Evolutionary conservation across 1,139 yeast genomes (phyloP).

Genomic region (Yamadazyma spencermartinsiae): DNA sequence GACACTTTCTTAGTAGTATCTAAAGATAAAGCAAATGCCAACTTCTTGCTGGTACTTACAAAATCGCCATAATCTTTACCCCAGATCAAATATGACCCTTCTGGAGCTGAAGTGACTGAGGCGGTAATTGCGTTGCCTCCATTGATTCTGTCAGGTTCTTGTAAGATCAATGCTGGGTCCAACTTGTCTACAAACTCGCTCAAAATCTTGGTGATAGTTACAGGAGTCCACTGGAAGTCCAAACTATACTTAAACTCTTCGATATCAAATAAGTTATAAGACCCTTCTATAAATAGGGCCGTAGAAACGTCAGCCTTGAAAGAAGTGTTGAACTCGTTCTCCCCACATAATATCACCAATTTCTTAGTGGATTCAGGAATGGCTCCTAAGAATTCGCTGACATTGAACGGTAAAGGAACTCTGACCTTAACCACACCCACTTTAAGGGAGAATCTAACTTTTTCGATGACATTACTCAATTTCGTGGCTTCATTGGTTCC

Average conservation of each 20-base stretch:
- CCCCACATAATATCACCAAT: slow-evolving; percentile 57
- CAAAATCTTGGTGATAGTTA: slow-evolving; percentile 51
- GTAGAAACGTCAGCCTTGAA: slow-evolving; percentile 75
- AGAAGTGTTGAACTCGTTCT: slow-evolving; percentile 30
- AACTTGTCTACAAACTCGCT: slow-evolving; percentile 41
- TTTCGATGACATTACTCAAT: slow-evolving; percentile 46
- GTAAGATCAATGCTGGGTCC: slow-evolving; percentile 25
- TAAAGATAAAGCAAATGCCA: slow-evolving; percentile 73
- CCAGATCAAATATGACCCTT: slow-evolving; percentile 64
- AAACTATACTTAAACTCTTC: slow-evolving; percentile 55
- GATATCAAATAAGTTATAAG: slow-evolving; percentile 39
- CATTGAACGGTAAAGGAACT: slow-evolving; percentile 76
- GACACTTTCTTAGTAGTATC: slow-evolving; percentile 56
- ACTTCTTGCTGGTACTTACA: slow-evolving; percentile 58
- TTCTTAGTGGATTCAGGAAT: slow-evolving; percentile 61
- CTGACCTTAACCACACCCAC: slow-evolving; percentile 73
- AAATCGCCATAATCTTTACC: slow-evolving; percentile 60
- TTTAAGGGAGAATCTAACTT: slow-evolving; percentile 29
- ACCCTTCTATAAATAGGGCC: slow-evolving; percentile 59
- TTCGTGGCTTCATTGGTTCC: slow-evolving; percentile 70
- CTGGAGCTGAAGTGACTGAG: slow-evolving; percentile 46
- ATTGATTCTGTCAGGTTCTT: slow-evolving; percentile 8
- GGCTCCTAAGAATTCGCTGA: slow-evolving; percentile 54
- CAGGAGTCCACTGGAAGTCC: slow-evolving; percentile 58
- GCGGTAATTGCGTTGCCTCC: slow-evolving; percentile 16